A percentile compares a stretch with the other conserved stretches of the same genome.
phyloP scores from a whole-genome alignment of 495 filamentous ascomycete species.

The Amphirosellinia nigrospora region DNA sequence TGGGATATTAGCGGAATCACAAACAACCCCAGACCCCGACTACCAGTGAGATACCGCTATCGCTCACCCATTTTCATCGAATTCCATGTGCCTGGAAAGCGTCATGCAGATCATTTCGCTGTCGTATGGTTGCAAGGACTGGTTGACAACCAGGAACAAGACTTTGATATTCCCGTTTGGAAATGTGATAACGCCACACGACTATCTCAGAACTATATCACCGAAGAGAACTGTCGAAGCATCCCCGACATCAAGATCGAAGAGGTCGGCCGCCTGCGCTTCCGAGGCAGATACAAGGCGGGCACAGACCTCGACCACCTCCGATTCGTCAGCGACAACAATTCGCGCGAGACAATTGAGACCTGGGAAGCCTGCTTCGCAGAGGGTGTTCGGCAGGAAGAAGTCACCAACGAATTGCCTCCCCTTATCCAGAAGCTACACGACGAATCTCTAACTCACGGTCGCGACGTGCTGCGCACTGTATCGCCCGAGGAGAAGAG shows the following conservation, averaged over 20 bases:
- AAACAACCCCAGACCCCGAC: constrained; percentile 62
- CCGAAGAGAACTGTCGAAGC: constrained; percentile 67
- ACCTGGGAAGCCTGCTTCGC: constrained; percentile 89
- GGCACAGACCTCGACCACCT: constrained; percentile 90
- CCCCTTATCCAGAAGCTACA: constrained; percentile 71
- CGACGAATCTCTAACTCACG: constrained; percentile 75
- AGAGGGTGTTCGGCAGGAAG: constrained; percentile 76
- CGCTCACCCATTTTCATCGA: constrained; percentile 88
- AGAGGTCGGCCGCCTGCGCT: constrained; percentile 80
- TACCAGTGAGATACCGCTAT: constrained; percentile 90
- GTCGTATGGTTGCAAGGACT: constrained; percentile 86
- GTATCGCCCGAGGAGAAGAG: constrained; percentile 71
- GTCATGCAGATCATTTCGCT: constrained; percentile 74
- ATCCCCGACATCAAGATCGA: constrained; percentile 70
- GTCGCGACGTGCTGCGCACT: constrained; percentile 76
- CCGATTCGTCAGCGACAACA: constrained; percentile 82
- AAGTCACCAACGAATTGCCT: constrained; percentile 72
- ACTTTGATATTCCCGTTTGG: constrained; percentile 88
- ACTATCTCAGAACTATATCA: constrained; percentile 90
- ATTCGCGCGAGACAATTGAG: constrained; percentile 90
- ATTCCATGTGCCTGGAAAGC: constrained; percentile 72
- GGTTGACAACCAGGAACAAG: constrained; percentile 73
- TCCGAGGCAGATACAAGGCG: constrained; percentile 81
- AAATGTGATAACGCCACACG: constrained; percentile 72
- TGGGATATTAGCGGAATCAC: constrained; percentile 70